phyloP scores from a whole-genome alignment of 202 grass and related monocot species.

The Schoenoplectus tabernaemontani region DNA sequence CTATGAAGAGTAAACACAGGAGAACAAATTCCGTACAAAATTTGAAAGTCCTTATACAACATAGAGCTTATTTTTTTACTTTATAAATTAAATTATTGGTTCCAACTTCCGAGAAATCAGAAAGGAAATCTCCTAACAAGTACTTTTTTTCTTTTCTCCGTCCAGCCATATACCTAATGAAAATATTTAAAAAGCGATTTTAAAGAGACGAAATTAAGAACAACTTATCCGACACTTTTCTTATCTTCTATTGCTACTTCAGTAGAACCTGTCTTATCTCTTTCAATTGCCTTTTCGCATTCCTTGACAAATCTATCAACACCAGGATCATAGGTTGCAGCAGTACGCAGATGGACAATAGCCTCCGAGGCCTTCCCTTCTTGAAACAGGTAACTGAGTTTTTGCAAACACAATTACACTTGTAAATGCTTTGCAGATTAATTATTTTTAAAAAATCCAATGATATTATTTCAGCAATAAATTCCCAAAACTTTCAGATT shows the following conservation, averaged over 20 bases:
- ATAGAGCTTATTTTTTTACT: neutral
- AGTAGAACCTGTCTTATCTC: neutral
- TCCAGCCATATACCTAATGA: neutral
- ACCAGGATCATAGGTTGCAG: slow-evolving; percentile 56
- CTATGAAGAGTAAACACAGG: too few relatives aligned
- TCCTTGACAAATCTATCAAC: slow-evolving; percentile 43
- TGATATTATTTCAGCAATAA: neutral
- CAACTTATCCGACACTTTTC: slow-evolving; percentile 15
- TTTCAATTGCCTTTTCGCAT: slow-evolving; percentile 44
- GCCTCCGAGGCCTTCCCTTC: slow-evolving; percentile 72
- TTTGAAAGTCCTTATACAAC: neutral
- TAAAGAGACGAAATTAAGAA: neutral
- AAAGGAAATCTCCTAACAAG: neutral
- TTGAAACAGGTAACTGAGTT: slow-evolving; percentile 45
- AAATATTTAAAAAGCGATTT: neutral
- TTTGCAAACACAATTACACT: slow-evolving; percentile 1
- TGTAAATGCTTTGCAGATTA: neutral
- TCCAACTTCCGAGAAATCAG: neutral
- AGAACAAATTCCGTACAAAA: too few relatives aligned
- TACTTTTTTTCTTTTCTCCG: neutral
- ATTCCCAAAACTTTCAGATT: slow-evolving; percentile 1
- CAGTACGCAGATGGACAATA: slow-evolving; percentile 47
- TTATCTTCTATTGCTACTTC: slow-evolving; percentile 13
- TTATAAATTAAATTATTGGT: neutral
- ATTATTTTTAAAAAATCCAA: neutral